Percentiles rank a stretch among this genome's conserved stretches.
phyloP scores from a whole-genome alignment of 345 rosid genomes.

The Trapa bicornis region DNA sequence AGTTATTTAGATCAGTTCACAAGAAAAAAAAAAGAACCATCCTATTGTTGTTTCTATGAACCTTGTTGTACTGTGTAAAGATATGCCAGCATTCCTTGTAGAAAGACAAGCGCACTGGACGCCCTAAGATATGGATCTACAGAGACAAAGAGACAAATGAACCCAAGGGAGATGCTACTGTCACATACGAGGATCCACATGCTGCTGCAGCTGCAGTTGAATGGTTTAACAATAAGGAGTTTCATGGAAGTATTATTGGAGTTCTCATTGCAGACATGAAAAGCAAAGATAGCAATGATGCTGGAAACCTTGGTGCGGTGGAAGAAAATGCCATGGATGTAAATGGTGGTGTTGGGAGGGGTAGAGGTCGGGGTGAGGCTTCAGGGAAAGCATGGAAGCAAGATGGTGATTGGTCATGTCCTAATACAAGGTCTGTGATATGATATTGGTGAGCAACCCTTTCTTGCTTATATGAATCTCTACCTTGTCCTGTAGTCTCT shows the following conservation, averaged over 20 bases:
- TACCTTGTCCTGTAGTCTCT: not conserved
- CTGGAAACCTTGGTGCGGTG: slow-evolving; percentile 29
- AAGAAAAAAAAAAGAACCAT: too few species aligned
- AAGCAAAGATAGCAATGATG: slow-evolving; percentile 34
- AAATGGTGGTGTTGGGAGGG: slow-evolving; percentile 48
- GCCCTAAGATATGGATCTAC: slow-evolving; percentile 88
- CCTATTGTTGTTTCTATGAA: not conserved
- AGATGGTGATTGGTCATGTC: slow-evolving; percentile 98
- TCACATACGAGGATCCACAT: slow-evolving; percentile 94
- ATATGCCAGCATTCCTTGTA: slow-evolving; percentile 6
- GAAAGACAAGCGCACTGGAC: slow-evolving; percentile 90
- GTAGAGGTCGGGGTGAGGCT: slow-evolving; percentile 70
- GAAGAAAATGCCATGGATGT: slow-evolving; percentile 36
- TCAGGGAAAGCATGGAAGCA: slow-evolving; percentile 83
- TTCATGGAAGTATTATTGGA: slow-evolving; percentile 72
- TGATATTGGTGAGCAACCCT: slow-evolving; percentile 97
- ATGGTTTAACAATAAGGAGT: slow-evolving; percentile 93
- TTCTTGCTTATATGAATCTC: slow-evolving; percentile 40
- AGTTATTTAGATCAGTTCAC: too few species aligned
- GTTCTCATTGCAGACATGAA: slow-evolving; percentile 77
- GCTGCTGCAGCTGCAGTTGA: slow-evolving; percentile 97
- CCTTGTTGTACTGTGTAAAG: not conserved
- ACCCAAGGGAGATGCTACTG: slow-evolving; percentile 94
- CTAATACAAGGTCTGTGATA: slow-evolving; percentile 99
- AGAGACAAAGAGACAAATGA: slow-evolving; percentile 81